phyloP scores from a whole-genome alignment of 768 basidiomycete species.

The Phlebiopsis flavidoalba region DNA sequence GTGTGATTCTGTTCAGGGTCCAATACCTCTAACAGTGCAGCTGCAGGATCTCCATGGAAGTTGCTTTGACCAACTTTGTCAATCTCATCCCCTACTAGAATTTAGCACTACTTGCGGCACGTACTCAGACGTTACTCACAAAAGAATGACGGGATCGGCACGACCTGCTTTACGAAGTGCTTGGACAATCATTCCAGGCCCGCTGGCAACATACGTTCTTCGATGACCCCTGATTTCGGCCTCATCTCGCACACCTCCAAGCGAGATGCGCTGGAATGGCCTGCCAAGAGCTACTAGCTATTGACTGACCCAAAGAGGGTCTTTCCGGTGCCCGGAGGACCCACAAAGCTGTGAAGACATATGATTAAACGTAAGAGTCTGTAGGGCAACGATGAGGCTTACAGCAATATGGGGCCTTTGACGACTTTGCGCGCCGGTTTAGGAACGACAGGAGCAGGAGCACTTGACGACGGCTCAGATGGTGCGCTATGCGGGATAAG shows the following conservation, averaged over 20 bases:
- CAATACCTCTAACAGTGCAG: slow-evolving; percentile 86
- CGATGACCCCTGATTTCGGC: slow-evolving; percentile 76
- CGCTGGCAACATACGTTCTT: slow-evolving; percentile 89
- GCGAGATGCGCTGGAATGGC: slow-evolving; percentile 88
- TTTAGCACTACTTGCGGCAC: neutral
- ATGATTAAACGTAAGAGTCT: neutral
- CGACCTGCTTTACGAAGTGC: slow-evolving; percentile 81
- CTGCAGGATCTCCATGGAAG: slow-evolving; percentile 89
- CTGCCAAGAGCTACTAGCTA: slow-evolving; percentile 78
- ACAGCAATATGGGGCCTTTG: slow-evolving; percentile 38
- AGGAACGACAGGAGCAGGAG: neutral
- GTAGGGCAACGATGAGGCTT: neutral
- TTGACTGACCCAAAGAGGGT: slow-evolving; percentile 86
- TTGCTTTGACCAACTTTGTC: slow-evolving; percentile 87
- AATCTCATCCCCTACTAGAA: slow-evolving; percentile 68
- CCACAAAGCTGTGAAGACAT: slow-evolving; percentile 57
- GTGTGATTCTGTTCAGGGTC: slow-evolving; percentile 92
- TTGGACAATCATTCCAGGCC: slow-evolving; percentile 81
- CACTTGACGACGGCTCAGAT: neutral
- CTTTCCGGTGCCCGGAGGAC: slow-evolving; percentile 89
- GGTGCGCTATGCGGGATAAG: neutral
- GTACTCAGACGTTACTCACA: slow-evolving; percentile 30
- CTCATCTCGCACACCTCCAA: slow-evolving; percentile 92
- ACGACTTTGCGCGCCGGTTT: slow-evolving; percentile 33
- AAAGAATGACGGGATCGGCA: slow-evolving; percentile 72